Base-by-base conservation (phyloP, 129 eudicot genomes). In the Pittosporum tobira region DNA sequence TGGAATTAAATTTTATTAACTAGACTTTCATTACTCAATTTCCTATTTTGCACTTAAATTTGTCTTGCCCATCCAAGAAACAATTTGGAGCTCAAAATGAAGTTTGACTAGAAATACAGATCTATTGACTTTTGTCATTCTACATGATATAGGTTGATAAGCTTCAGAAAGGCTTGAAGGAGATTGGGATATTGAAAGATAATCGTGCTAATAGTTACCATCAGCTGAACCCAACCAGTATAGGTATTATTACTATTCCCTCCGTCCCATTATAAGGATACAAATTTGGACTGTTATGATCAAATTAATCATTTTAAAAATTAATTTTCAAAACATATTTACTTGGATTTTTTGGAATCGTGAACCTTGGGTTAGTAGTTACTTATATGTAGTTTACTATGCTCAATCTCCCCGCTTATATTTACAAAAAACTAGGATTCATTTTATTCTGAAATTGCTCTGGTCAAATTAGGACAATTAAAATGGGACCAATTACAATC, bases 191-290 rank as follows among this genome's bases (percentile, higher is more conserved):
- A 47, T 48, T 85, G 87, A 90, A 76, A 71, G 72, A 77, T 54
- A 73, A 76, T 36, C 49, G 67, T 18, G 58, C 66, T 57, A 74
- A 65, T 19, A 77, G 71, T 71, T 90, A 77, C 57, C 82, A 90
- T 72, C 66, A 73, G 73, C 68, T 90, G 53, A 90, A 90, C 72
- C 98, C 98, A 54, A 90, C 98, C 48, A 83, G 61, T 71, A 90
- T 85, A 80, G 98, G 97, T 90, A 27, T 61, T 66, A 53, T 52
- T 31, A 26, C 15, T 50, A 24, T 6, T 36, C 47, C 47, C 47
- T 42, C 15, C 13, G 47, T 42, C 47, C 47, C 47, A 42, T 9
- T 9, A 9, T 42, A 9, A 1, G 10, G 15, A 42, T 2, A 1
- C 13, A 42, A 42, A 42, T 1, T 9, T 42, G 47, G 47, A n/a